Evolutionary conservation across 129 eudicot species (phyloP).

Genomic region (Chrysanthemum lavandulifolium): DNA sequence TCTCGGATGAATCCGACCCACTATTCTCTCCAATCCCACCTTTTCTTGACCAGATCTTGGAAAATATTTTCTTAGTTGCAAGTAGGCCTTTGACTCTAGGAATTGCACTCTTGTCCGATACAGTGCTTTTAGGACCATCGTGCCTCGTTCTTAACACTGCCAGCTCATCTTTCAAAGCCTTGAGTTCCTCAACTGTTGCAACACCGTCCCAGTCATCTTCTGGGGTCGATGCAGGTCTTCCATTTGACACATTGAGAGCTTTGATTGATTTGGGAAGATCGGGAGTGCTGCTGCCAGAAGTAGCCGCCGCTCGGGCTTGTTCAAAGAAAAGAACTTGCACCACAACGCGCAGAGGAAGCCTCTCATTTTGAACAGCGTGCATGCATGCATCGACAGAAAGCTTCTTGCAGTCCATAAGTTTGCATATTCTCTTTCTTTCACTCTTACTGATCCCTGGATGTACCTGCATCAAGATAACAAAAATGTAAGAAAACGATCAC

Average conservation of each 20-base stretch:
- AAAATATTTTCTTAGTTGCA: slow-evolving; percentile 62
- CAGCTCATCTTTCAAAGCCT: slow-evolving; percentile 80
- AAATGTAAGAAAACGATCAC: background rate
- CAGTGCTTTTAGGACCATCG: slow-evolving; percentile 34
- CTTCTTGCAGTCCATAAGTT: slow-evolving; percentile 93
- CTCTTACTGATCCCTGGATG: slow-evolving; percentile 92
- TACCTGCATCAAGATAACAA: slow-evolving; percentile 41
- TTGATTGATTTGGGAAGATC: slow-evolving; percentile 81
- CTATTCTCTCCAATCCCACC: slow-evolving; percentile 69
- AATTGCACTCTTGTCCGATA: slow-evolving; percentile 51
- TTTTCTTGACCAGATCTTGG: slow-evolving; percentile 76
- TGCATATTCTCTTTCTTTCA: slow-evolving; percentile 86
- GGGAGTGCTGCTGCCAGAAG: slow-evolving; percentile 96
- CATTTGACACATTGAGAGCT: slow-evolving; percentile 66
- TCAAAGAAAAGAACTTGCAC: slow-evolving; percentile 95
- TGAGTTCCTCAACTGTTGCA: slow-evolving; percentile 84
- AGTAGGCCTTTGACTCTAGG: slow-evolving; percentile 74
- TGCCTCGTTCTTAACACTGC: slow-evolving; percentile 62
- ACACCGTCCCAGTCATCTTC: slow-evolving; percentile 97
- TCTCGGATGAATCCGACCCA: slow-evolving; percentile 91
- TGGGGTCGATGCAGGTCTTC: slow-evolving; percentile 64
- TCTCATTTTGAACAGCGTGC: slow-evolving; percentile 98
- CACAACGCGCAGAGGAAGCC: slow-evolving; percentile 82
- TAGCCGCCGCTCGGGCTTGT: slow-evolving; percentile 87
- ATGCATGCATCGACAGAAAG: slow-evolving; percentile 92